Evolutionary conservation across 2,329 filamentous ascomycete genomes (phyloP).

Genomic region (Cytospora schulzeri): DNA sequence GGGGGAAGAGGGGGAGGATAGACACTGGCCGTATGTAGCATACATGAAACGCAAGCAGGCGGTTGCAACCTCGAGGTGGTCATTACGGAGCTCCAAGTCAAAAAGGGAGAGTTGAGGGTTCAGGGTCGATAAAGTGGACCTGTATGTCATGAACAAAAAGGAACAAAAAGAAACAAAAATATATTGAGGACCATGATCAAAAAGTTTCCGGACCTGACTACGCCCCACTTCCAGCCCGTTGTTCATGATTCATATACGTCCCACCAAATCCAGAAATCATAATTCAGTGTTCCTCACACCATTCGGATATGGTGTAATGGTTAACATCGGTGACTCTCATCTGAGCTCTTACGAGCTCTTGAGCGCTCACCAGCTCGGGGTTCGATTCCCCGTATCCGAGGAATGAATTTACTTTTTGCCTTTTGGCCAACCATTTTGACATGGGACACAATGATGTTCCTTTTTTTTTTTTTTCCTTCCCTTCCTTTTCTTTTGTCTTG

Average conservation of each 20-base stretch:
- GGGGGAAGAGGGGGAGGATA: neutral
- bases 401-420: constrained; percentile 1
- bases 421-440: neutral
- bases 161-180: neutral
- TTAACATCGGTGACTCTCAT: constrained; percentile 28
- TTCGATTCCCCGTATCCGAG: constrained; percentile 29
- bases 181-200: neutral
- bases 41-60: constrained; percentile 27
- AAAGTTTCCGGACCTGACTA: neutral
- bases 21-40: constrained; percentile 17
- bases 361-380: constrained; percentile 26
- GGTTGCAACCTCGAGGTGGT: constrained; percentile 22
- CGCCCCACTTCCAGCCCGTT: neutral
- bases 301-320: constrained; percentile 28
- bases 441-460: too few species aligned
- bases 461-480: too few species aligned
- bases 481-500: neutral
- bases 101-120: constrained; percentile 1
- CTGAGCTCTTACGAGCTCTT: constrained; percentile 11
- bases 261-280: neutral
- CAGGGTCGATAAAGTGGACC: neutral
- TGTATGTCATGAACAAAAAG: neutral
- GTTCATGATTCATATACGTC: constrained; percentile 10
- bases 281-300: constrained; percentile 8
- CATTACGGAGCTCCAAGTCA: constrained; percentile 15